Conservation (phyloP, 1,284 basidiomycete species). For the Trichosporon ovoides region DNA sequence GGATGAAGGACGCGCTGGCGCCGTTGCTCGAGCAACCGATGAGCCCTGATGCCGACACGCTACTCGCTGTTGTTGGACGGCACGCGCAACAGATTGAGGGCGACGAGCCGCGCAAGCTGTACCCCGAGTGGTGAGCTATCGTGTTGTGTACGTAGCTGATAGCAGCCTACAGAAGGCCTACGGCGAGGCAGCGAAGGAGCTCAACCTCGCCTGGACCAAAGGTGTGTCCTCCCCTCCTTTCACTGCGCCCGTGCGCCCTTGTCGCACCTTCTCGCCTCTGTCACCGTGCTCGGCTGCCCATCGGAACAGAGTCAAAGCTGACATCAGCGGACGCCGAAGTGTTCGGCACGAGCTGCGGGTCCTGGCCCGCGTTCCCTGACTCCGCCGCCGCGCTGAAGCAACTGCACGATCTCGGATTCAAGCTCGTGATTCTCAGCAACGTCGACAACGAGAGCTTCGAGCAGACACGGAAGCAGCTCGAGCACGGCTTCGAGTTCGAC, state of each 20-base stretch:
- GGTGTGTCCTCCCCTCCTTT: neutral
- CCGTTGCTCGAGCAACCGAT: conserved; percentile 23
- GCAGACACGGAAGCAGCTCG: conserved; percentile 27
- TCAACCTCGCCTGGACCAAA: conserved; percentile 12
- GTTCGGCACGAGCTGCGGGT: conserved; percentile 27
- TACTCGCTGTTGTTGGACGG: conserved; percentile 22
- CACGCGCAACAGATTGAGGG: conserved; percentile 27
- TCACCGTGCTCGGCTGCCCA: no score
- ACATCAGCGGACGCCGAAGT: conserved; percentile 23
- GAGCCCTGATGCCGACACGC: conserved; percentile 15
- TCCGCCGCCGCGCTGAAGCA: conserved; percentile 26
- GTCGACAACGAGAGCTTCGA: conserved; percentile 33
- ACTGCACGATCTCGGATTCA: conserved; percentile 28
- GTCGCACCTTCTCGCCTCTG: no score
- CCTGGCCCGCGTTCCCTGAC: conserved; percentile 38
- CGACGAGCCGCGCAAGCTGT: conserved; percentile 27
- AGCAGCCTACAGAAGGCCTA: conserved; percentile 18
- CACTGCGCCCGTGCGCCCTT: no score
- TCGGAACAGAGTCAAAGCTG: no score
- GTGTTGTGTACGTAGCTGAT: neutral
- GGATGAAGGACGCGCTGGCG: conserved; percentile 25
- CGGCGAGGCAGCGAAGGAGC: conserved; percentile 7
- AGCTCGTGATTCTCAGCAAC: conserved; percentile 34
- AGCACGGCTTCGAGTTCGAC: conserved; percentile 29
- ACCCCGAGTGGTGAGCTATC: conserved; percentile 32